Evolutionary conservation across 352 stramenopile genomes (phyloP), one percentile per base, ranked within the genome.

Genomic region (Blastocystis sp.): DNA sequence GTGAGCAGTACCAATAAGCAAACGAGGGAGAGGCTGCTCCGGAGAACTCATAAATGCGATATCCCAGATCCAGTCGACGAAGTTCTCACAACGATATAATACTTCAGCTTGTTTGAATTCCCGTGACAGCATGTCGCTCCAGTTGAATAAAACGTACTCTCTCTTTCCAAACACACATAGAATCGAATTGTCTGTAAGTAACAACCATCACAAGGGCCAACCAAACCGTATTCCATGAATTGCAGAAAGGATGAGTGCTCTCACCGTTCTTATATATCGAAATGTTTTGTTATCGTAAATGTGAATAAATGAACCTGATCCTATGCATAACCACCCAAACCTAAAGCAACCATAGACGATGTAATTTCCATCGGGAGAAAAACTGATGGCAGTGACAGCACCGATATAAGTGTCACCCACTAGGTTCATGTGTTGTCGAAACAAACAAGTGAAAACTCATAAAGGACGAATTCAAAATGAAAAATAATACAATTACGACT

Each of bases 1-100:
- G 26, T 89, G 78, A 11, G 78, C 78, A 20, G 78, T 89, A 37
- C 78, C 78, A 18, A 89, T 65, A n/a, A 53, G 41, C 16, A 89
- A 24, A 9, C 11, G 37, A 11, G 30, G 13, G 16, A n/a, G 18
- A 26, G 5, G 9, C 16, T 41, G 26, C 9, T 53, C 45, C 4
- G 18, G 9, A 26, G 7, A 11, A 30, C 24, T n/a, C 34, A 79
- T 18, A 45, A 79, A 50, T 43, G 41, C 73, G 20, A 89, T 43
- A 45, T 89, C 78, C 78, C 78, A 89, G 30, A 89, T 89, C 78
- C 78, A 89, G 47, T 89, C 78, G 4, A 79, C 56, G 47, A 89
- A 89, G 24, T 76, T 24, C 34, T 34, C 26, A 3, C 53, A 54
- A 30, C 9, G 9, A 55, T 63, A 89, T 1, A 78, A 24, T 6